Base-by-base conservation (phyloP, 2,329 filamentous ascomycete species). In the Fusarium sacchari region DNA sequence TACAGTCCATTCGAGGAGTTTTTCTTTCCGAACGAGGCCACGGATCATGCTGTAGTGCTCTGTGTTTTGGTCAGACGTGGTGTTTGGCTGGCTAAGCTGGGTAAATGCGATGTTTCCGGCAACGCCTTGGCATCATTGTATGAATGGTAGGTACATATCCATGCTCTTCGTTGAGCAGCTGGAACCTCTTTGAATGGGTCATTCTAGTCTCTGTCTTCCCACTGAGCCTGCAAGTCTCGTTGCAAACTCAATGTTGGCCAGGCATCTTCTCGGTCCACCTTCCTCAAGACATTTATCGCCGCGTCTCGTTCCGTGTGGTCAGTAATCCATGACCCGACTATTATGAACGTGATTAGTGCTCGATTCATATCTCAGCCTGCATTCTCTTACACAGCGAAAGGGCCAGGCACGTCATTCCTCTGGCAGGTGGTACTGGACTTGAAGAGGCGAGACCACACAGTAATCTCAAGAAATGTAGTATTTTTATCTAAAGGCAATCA, bases 21-120 rank as follows among this genome's bases (percentile, higher is more conserved):
- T 34, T 15, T 62, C 69, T 4, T 49, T 44, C 2, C 55, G 50
- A 2, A 71, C 67, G 1, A 71, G 50, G 15, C 24, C 60, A 7
- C 37, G 70, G 24, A 60, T 75, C 69, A 56, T 73, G 36, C 47
- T 64, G 14, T 64, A 64, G 4, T 53, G 49, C 24, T 68, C 57
- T 52, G 28, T 24, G 6, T 10, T 24, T 50, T 55, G 24, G 26
- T 42, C 52, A 30, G 37, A 42, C 15, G 22, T 30, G 14, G 52
- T 20, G 22, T 14, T 43, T 7, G n/a, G 40, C 40, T 43, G 15
- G 40, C 18, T 39, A n/a, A 24, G 7, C 36, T 13, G 11, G 24
- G 18, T 46, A 14, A 28, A n/a, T 9, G 12, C 46, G 14, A n/a
- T 1, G 3, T 18, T 17, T 13, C 10, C 13, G 10, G 4, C 30